Percentiles rank a stretch among this genome's conserved stretches.
Conservation (phyloP, 2,329 filamentous ascomycete genomes). For the Fusarium sp. region DNA sequence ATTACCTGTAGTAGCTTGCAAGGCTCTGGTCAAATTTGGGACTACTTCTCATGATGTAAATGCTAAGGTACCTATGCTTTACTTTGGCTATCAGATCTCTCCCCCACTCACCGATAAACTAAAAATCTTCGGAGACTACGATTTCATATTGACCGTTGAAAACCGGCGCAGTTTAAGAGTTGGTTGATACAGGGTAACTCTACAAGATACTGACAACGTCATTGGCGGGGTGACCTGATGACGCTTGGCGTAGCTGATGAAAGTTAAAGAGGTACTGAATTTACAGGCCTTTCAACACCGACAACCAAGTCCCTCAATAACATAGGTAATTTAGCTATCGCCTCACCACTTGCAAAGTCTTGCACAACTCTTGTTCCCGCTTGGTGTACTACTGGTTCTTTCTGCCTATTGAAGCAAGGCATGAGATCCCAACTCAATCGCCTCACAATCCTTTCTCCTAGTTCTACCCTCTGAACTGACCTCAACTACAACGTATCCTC, state of each 20-base stretch:
- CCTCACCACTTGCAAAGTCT: constrained; percentile 31
- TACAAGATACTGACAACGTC: constrained; percentile 43
- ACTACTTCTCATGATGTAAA: not conserved
- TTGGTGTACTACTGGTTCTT: constrained; percentile 36
- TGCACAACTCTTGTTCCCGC: constrained; percentile 39
- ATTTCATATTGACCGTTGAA: too few species aligned
- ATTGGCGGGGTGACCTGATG: constrained; percentile 51
- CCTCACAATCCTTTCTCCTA: constrained; percentile 32
- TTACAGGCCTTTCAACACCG: rapidly evolving
- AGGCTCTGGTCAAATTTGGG: not conserved
- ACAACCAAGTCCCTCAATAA: constrained; percentile 4
- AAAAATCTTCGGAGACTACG: too few species aligned
- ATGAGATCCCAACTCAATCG: constrained; percentile 28
- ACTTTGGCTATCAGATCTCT: not conserved
- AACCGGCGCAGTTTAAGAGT: too few species aligned
- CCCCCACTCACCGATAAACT: too few species aligned
- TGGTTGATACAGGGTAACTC: too few species aligned
- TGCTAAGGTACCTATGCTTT: not conserved
- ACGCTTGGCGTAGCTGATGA: constrained; percentile 26
- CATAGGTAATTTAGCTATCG: constrained; percentile 14
- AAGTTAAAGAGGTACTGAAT: constrained; percentile 24
- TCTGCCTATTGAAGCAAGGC: constrained; percentile 36
- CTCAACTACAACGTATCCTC: constrained; percentile 22
- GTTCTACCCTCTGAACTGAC: constrained; percentile 25
- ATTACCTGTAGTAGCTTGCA: not conserved